Evolutionary conservation across 2,329 filamentous ascomycete species (phyloP), one percentile per base, ranked within the genome.

Genomic region (Botrytis elliptica): DNA sequence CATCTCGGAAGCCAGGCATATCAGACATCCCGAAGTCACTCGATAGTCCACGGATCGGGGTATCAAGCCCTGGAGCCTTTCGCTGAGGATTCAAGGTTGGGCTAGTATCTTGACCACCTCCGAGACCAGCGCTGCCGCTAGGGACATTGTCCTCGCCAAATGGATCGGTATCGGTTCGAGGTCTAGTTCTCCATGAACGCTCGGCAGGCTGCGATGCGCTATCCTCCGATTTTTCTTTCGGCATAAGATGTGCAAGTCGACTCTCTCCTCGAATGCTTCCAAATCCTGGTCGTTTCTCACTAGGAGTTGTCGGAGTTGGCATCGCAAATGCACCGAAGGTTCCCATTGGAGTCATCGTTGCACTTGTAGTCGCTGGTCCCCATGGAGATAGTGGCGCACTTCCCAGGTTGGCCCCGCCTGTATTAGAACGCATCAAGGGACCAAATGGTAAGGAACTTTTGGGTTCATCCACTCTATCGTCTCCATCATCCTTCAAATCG

Each of bases 241-340:
- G 90, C 77, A 97, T 91, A 36, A 97, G 83, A 79, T 94, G 94
- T 77, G 95, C 95, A 79, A 98, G 90, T 42, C 94, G 91, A 81
- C 94, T 97, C 80, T 94, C 93, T 4, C 92, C 90, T 73, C 92
- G 87, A 42, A 88, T 83, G 79, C 88, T 91, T 42, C 90, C 91
- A 79, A 92, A 88, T 16, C 87, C 86, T 42, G 88, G 81, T 78
- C 93, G 90, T 84, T 96, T 97, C 72, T 97, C 93, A 6, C 87
- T 85, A 12, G 86, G 83, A 44, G 89, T 85, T 10, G 87, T 83
- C 29, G 88, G 85, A 49, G 87, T 86, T 44, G 85, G 84, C 70
- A 97, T 82, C n/a, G 92, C 91, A 82, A 98, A 98, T 79, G 91
- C 96, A 18, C 95, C 95, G 83, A 99, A 99, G 36, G 91, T 91